Percentiles rank a stretch among this genome's conserved stretches.
Evolutionary conservation across 1,284 basidiomycete genomes (phyloP).

Genomic region (Ganoderma sinense): DNA sequence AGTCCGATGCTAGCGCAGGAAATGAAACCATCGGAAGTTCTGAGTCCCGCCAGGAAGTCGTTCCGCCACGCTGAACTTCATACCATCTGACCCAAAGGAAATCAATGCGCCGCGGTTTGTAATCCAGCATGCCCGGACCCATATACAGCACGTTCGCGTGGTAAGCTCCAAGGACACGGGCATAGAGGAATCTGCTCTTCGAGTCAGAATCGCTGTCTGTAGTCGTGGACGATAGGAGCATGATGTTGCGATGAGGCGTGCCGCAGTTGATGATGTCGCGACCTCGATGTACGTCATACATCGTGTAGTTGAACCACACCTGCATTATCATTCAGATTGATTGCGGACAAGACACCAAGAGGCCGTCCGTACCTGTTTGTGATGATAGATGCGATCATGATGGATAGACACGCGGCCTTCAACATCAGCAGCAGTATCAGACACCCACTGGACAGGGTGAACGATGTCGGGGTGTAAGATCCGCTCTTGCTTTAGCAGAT

Average conservation of each 20-base stretch:
- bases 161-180: constrained; percentile 16
- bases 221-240: background rate
- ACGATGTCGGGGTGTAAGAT: background rate
- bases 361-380: background rate
- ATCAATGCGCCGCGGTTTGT: constrained; percentile 2
- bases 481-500: background rate
- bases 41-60: background rate
- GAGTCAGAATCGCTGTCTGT: background rate
- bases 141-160: constrained; percentile 17
- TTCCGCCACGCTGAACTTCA: background rate
- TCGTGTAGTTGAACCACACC: constrained; percentile 1
- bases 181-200: constrained; percentile 14
- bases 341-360: background rate
- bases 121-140: constrained; percentile 14
- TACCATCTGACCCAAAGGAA: constrained; percentile 20
- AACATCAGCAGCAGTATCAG: background rate
- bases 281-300: constrained; percentile 2
- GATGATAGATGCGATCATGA: background rate
- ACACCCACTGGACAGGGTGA: background rate
- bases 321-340: background rate
- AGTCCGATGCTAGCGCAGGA: background rate
- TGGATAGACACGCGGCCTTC: background rate
- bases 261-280: constrained; percentile 3
- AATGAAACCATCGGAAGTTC: background rate
- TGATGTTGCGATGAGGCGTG: constrained; percentile 3